Evolutionary conservation across 441 rosid species (phyloP).

Genomic region (Brassica hybrid): DNA sequence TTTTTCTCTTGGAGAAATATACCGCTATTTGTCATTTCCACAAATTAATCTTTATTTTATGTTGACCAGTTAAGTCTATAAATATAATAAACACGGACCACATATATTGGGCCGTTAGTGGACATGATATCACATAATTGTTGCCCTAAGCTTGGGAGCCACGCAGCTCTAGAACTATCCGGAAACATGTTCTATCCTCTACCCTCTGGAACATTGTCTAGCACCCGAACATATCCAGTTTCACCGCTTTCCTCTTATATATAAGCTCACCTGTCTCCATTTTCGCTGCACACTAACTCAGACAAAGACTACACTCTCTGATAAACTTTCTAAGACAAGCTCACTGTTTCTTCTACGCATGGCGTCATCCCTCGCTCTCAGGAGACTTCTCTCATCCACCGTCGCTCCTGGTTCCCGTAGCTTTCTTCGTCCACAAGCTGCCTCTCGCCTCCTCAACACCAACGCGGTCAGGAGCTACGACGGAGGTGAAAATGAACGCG

Average conservation of each 20-base stretch:
- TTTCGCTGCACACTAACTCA: neutral
- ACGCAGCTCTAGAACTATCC: conserved; percentile 39
- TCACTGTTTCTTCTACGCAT: conserved; percentile 27
- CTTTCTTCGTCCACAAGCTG: conserved; percentile 34
- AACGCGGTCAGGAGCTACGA: conserved; percentile 50
- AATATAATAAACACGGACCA: neutral
- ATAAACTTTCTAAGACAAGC: neutral
- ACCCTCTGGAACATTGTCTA: conserved; percentile 28
- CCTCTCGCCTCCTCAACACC: conserved; percentile 63
- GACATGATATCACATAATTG: neutral
- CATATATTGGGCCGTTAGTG: conserved; percentile 16
- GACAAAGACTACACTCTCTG: neutral
- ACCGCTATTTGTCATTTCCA: too few species aligned
- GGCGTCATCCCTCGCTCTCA: conserved; percentile 66
- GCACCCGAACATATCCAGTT: neutral
- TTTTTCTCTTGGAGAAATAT: too few species aligned
- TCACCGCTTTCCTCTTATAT: conserved; percentile 14
- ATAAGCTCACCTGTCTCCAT: conserved; percentile 9
- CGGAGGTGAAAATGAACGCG: conserved; percentile 38
- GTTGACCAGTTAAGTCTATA: neutral
- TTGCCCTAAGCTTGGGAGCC: conserved; percentile 20
- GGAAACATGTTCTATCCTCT: conserved; percentile 9
- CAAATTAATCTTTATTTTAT: too few species aligned
- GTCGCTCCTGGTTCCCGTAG: conserved; percentile 37
- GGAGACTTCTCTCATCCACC: conserved; percentile 48